Evolutionary conservation across 805 yeast species (phyloP).

Genomic region (Metschnikowia lochheadii): DNA sequence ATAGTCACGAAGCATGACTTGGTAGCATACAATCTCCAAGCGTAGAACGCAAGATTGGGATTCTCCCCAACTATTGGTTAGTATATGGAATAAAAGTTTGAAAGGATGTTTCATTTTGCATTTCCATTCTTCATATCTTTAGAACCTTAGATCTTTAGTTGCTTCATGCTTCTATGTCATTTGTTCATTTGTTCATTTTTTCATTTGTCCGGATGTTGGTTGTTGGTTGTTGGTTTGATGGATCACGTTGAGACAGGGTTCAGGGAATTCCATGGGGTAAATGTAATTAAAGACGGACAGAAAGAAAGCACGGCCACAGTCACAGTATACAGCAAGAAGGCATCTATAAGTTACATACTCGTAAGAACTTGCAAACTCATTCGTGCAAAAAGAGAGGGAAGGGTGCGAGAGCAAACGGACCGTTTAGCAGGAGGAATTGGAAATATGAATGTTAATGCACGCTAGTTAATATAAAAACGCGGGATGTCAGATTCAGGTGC

Average conservation of each 20-base stretch:
- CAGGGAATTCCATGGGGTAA: too few species aligned
- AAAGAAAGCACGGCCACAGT: too few species aligned
- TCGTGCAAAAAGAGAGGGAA: constrained; percentile 1
- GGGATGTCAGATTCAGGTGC: background rate
- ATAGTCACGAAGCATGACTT: constrained; percentile 33
- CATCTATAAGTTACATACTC: background rate
- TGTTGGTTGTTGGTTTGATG: too few species aligned
- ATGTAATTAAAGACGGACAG: too few species aligned
- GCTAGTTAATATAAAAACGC: constrained; percentile 3
- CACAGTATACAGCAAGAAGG: too few species aligned
- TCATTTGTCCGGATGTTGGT: too few species aligned
- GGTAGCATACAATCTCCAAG: constrained; percentile 52
- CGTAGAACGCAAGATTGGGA: constrained; percentile 57
- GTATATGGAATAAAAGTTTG: constrained; percentile 4
- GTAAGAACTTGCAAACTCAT: constrained; percentile 7
- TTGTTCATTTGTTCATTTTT: too few species aligned
- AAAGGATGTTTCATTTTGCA: too few species aligned
- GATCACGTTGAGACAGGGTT: too few species aligned
- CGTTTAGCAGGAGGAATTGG: background rate
- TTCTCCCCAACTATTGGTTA: constrained; percentile 45
- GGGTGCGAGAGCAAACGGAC: constrained; percentile 1
- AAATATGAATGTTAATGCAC: constrained; percentile 5
- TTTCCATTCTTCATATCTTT: too few species aligned
- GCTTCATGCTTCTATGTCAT: too few species aligned
- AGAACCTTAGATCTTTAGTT: too few species aligned